Evolutionary conservation across 805 yeast genomes (phyloP).

Genomic region (Teunomyces tritomae): DNA sequence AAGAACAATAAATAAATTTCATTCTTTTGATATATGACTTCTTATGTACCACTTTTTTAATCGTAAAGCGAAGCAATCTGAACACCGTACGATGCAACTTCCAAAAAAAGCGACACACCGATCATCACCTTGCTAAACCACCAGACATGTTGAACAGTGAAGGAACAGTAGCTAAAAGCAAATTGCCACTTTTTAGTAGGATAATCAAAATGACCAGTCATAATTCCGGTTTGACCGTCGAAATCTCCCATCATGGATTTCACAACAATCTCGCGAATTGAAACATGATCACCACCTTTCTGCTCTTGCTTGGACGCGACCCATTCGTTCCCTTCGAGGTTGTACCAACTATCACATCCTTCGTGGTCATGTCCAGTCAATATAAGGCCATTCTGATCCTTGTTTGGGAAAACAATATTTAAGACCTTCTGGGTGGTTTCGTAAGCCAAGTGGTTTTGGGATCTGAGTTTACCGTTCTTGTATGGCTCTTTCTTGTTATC

Average conservation of each 20-base stretch:
- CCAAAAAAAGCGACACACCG: slow-evolving; percentile 26
- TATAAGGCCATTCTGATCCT: slow-evolving; percentile 68
- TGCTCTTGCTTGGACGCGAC: slow-evolving; percentile 47
- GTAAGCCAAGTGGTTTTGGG: slow-evolving; percentile 79
- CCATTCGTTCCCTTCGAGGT: slow-evolving; percentile 51
- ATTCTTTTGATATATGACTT: not conserved
- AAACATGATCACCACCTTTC: slow-evolving; percentile 22
- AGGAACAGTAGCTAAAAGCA: slow-evolving; percentile 72
- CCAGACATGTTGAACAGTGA: slow-evolving; percentile 89
- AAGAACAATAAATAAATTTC: not conserved
- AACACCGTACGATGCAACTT: not conserved
- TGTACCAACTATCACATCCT: slow-evolving; percentile 79
- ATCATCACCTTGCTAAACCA: slow-evolving; percentile 72
- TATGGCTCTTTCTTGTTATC: slow-evolving; percentile 59
- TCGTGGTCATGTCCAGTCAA: slow-evolving; percentile 96
- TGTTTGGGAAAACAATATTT: slow-evolving; percentile 64
- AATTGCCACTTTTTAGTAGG: slow-evolving; percentile 55
- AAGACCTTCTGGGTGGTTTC: slow-evolving; percentile 67
- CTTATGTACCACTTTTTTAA: not conserved
- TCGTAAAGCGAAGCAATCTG: not conserved
- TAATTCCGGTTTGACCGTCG: slow-evolving; percentile 82
- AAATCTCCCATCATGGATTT: slow-evolving; percentile 96
- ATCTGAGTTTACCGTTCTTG: slow-evolving; percentile 67
- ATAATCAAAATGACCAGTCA: slow-evolving; percentile 66
- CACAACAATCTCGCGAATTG: slow-evolving; percentile 76